Evolutionary conservation across 2,329 filamentous ascomycete genomes (phyloP).

Genomic region (Trichoderma gracile): DNA sequence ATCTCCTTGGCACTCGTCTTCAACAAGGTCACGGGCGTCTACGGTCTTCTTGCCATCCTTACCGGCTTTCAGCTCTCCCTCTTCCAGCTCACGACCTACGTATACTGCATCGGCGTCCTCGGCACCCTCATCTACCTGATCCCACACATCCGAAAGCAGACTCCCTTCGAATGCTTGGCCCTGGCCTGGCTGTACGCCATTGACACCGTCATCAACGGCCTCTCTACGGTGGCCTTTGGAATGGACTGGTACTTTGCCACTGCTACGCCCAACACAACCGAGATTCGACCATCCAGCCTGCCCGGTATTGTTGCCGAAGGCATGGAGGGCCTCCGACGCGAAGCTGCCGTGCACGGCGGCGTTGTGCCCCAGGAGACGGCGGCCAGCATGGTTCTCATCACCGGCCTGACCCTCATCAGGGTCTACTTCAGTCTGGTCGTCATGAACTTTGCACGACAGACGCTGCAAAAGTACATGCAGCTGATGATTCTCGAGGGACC

Average conservation of each 20-base stretch:
- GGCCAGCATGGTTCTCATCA: slow-evolving; percentile 77
- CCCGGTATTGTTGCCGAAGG: slow-evolving; percentile 37
- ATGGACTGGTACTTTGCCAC: slow-evolving; percentile 79
- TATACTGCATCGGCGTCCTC: slow-evolving; percentile 78
- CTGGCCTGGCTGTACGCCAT: slow-evolving; percentile 84
- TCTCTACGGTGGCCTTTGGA: slow-evolving; percentile 80
- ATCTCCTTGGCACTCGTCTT: slow-evolving; percentile 81
- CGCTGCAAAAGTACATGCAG: slow-evolving; percentile 65
- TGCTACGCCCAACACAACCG: slow-evolving; percentile 48
- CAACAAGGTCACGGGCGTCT: slow-evolving; percentile 90
- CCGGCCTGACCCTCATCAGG: slow-evolving; percentile 70
- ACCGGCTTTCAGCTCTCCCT: slow-evolving; percentile 82
- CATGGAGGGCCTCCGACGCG: slow-evolving; percentile 38
- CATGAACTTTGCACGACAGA: slow-evolving; percentile 77
- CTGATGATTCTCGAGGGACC: slow-evolving; percentile 51
- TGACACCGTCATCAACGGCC: slow-evolving; percentile 78
- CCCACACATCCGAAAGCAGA: slow-evolving; percentile 77
- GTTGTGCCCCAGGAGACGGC: slow-evolving; percentile 58
- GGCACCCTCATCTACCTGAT: slow-evolving; percentile 67
- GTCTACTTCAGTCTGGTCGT: slow-evolving; percentile 84
- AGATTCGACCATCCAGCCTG: slow-evolving; percentile 31
- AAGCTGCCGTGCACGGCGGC: slow-evolving; percentile 40
- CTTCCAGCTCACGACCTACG: slow-evolving; percentile 86
- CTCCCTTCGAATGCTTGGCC: slow-evolving; percentile 74
- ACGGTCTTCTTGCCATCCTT: slow-evolving; percentile 83